These are phyloP conservation scores for Fraxinus angustifolia DNA, from an alignment of 305 asterid species.

Conservation along the genomic window DNA sequence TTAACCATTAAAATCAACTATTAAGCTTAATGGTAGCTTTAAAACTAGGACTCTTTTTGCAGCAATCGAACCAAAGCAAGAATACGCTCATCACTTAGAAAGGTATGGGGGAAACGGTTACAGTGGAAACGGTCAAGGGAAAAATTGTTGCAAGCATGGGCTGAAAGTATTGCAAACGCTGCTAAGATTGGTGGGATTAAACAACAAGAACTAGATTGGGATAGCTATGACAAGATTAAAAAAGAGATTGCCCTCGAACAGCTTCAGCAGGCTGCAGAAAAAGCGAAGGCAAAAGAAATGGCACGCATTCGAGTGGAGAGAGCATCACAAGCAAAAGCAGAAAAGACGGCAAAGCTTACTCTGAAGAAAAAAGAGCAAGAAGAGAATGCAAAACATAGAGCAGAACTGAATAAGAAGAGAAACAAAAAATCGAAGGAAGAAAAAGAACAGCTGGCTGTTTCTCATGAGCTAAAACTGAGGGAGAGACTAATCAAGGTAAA, in stretches of 20 bases:
- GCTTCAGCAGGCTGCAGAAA: conserved; percentile 42
- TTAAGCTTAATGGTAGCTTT: background rate
- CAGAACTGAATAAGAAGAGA: conserved; percentile 34
- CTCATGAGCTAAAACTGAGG: conserved; percentile 62
- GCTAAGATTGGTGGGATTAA: conserved; percentile 69
- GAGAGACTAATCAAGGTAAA: conserved; percentile 76
- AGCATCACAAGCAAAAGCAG: conserved; percentile 54
- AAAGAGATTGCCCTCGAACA: conserved; percentile 47
- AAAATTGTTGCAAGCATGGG: conserved; percentile 61
- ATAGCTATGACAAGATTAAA: conserved; percentile 59
- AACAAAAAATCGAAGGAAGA: conserved; percentile 61
- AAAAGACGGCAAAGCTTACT: conserved; percentile 44
- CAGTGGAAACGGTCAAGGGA: conserved; percentile 66
- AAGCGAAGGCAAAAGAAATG: conserved; percentile 48
- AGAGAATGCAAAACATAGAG: conserved; percentile 39
- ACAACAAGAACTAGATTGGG: conserved; percentile 82
- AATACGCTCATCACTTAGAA: conserved; percentile 54
- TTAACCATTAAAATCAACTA: conserved; percentile 3
- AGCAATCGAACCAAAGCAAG: conserved; percentile 63
- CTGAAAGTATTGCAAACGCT: conserved; percentile 66
- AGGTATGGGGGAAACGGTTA: conserved; percentile 63
- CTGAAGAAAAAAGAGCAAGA: conserved; percentile 53
- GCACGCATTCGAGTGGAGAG: conserved; percentile 44
- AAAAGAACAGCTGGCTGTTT: conserved; percentile 51
- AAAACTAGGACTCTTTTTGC: conserved; percentile 25